phyloP scores from a whole-genome alignment of 306 rosid genomes.

The Leucaena leucocephala region DNA sequence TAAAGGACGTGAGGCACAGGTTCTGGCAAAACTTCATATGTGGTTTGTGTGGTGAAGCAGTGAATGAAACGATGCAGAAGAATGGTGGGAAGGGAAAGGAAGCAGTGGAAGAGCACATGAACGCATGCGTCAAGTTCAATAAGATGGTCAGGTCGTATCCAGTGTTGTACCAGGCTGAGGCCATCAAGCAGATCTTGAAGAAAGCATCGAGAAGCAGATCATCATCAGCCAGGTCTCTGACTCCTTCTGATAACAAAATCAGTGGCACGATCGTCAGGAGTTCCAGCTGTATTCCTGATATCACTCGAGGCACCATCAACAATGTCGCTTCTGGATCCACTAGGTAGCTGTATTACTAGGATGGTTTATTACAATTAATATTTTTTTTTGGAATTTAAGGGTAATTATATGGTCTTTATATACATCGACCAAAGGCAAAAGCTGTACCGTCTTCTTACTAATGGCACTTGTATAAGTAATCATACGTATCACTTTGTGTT shows the following conservation, averaged over 20 bases:
- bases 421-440: background rate
- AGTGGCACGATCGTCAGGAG: constrained; percentile 40
- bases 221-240: constrained; percentile 29
- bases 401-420: too few relatives aligned
- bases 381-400: too few relatives aligned
- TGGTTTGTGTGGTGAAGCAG: constrained; percentile 64
- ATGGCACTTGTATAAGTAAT: background rate
- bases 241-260: background rate
- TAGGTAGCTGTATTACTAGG: too few relatives aligned
- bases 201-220: constrained; percentile 38
- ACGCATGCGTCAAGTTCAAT: constrained; percentile 58
- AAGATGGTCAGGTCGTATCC: constrained; percentile 53
- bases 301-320: background rate
- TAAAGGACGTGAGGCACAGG: constrained; percentile 36
- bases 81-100: constrained; percentile 51
- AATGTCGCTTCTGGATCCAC: background rate
- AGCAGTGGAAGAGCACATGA: constrained; percentile 56
- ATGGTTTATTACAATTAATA: too few relatives aligned
- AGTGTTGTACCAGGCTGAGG: constrained; percentile 55
- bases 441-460: too few relatives aligned
- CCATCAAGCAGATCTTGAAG: constrained; percentile 57
- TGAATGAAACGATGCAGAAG: constrained; percentile 58
- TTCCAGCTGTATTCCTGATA: constrained; percentile 54
- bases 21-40: constrained; percentile 57
- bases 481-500: background rate